Conservation (phyloP, 2,329 filamentous ascomycete genomes). For the Scytalidium sp. region DNA sequence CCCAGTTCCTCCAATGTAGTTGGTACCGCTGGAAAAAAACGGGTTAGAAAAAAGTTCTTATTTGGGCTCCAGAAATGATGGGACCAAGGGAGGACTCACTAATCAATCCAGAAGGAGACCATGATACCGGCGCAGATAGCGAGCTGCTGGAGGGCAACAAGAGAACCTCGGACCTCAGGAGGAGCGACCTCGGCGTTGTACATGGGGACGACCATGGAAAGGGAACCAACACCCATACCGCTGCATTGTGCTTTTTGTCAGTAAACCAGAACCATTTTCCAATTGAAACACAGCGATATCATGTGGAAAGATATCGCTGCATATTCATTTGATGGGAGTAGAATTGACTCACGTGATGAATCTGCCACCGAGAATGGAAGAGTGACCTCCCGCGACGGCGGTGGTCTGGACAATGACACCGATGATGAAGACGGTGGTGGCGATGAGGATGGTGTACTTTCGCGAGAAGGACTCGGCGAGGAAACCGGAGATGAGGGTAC, state of each 20-base stretch:
- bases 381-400: conserved; percentile 52
- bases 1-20: conserved; percentile 64
- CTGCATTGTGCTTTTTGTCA: conserved; percentile 24
- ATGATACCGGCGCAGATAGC: conserved; percentile 57
- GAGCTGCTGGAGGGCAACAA: conserved; percentile 64
- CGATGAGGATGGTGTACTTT: conserved; percentile 67
- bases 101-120: conserved; percentile 59
- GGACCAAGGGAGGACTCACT: conserved; percentile 33
- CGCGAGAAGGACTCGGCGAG: conserved; percentile 68
- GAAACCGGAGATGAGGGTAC: conserved; percentile 66
- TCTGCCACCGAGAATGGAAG: conserved; percentile 65
- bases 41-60: neutral
- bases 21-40: conserved; percentile 48
- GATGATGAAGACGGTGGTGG: conserved; percentile 63
- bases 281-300: too few species aligned
- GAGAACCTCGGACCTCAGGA: conserved; percentile 63
- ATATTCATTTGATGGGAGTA: neutral
- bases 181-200: conserved; percentile 50
- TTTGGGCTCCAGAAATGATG: too few species aligned
- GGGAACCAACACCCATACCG: conserved; percentile 65
- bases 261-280: too few species aligned
- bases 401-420: conserved; percentile 68
- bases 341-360: conserved; percentile 56
- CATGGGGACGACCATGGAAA: conserved; percentile 64
- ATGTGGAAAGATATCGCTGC: too few species aligned